Conservation (phyloP, 768 basidiomycete genomes). For the Kwoniella shandongensis region DNA sequence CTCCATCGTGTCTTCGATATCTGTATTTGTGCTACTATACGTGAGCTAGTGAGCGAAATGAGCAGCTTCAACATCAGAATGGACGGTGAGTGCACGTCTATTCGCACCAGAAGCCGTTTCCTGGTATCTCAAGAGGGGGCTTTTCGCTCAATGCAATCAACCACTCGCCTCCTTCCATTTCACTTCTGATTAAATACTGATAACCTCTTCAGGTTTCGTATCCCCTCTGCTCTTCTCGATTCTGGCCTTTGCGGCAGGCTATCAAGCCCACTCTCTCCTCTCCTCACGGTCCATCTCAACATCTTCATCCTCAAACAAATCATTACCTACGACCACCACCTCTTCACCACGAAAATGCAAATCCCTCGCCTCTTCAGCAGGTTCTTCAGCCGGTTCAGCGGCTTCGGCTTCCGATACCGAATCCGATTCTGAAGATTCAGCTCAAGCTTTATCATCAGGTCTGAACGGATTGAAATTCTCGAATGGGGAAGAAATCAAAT, state of each 20-base stretch:
- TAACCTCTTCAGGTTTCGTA: too few species aligned
- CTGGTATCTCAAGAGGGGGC: constrained; percentile 7
- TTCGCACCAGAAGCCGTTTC: constrained; percentile 1
- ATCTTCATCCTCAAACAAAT: constrained; percentile 9
- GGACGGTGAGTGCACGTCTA: constrained; percentile 19
- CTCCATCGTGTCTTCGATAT: too few species aligned
- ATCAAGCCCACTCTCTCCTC: constrained; percentile 33
- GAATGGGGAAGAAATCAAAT: constrained; percentile 61
- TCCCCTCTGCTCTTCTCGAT: constrained; percentile 36
- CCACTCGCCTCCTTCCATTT: too few species aligned
- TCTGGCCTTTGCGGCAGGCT: constrained; percentile 40
- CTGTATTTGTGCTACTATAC: too few species aligned
- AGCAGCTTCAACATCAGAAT: constrained; percentile 16
- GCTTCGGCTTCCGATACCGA: constrained; percentile 31
- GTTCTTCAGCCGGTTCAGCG: not conserved
- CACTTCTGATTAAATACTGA: too few species aligned
- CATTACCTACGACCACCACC: constrained; percentile 9
- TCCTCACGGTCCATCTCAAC: constrained; percentile 10
- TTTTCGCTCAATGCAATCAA: too few species aligned
- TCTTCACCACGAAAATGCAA: constrained; percentile 3
- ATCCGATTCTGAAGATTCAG: constrained; percentile 50
- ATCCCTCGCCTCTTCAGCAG: not conserved
- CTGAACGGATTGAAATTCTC: constrained; percentile 49
- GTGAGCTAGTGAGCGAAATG: constrained; percentile 5
- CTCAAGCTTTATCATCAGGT: constrained; percentile 35